These are phyloP conservation scores for Fusarium buharicum DNA, from an alignment of 2,329 filamentous ascomycete genomes.

Conservation along the genomic window DNA sequence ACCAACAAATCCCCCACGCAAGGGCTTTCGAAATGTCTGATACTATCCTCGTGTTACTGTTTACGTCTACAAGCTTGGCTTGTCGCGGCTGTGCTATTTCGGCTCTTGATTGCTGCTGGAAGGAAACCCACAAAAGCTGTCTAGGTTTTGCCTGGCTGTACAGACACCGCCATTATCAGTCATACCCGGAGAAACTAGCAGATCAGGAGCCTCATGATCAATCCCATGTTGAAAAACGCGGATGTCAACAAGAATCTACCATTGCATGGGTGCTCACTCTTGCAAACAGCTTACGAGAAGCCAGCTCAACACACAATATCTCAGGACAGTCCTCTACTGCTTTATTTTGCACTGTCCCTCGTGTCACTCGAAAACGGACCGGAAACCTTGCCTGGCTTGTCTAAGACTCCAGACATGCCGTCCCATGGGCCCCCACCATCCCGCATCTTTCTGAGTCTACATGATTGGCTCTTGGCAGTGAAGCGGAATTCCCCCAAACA, in stretches of 20 bases:
- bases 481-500: constrained; percentile 35
- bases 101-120: constrained; percentile 28
- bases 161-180: constrained; percentile 40
- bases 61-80: constrained; percentile 10
- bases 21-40: constrained; percentile 20
- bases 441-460: constrained; percentile 33
- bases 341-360: constrained; percentile 44
- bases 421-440: constrained; percentile 43
- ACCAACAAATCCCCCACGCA: constrained; percentile 1
- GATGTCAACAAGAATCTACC: no score
- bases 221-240: constrained; percentile 16
- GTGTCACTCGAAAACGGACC: constrained; percentile 51
- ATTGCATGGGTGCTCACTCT: not conserved
- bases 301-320: constrained; percentile 4
- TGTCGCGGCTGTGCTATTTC: constrained; percentile 15
- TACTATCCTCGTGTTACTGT: constrained; percentile 20
- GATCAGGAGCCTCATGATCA: constrained; percentile 29
- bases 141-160: constrained; percentile 25
- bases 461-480: constrained; percentile 36
- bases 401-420: constrained; percentile 38
- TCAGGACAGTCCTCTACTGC: constrained; percentile 30
- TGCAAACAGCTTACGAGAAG: constrained; percentile 18
- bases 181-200: constrained; percentile 22
- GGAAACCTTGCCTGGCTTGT: constrained; percentile 45
- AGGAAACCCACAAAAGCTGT: constrained; percentile 23